These are phyloP conservation scores for Carnegiea gigantea DNA, from an alignment of 179 eudicot genomes.

Conservation along the genomic window DNA sequence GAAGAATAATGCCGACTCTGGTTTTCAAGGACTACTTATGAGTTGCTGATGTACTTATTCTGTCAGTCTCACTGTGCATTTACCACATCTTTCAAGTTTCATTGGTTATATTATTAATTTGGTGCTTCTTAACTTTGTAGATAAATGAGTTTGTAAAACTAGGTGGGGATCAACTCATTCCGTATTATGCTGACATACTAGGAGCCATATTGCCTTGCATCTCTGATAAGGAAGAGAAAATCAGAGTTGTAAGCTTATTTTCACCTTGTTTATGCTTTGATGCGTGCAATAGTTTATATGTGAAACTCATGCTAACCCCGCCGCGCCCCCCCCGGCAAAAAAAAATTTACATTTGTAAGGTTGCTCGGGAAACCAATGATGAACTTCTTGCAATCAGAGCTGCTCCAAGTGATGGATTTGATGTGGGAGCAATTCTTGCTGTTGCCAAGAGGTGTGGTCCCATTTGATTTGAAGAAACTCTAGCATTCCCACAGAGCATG, in stretches of 20 bases:
- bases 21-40: slow-evolving; percentile 10
- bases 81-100: neutral
- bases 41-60: slow-evolving; percentile 10
- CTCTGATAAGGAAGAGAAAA: slow-evolving; percentile 96
- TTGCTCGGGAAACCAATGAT: slow-evolving; percentile 96
- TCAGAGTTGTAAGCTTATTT: slow-evolving; percentile 73
- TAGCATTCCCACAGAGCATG: neutral
- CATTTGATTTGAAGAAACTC: slow-evolving; percentile 10
- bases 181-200: slow-evolving; percentile 92
- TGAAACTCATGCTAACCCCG: slow-evolving; percentile 1
- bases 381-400: slow-evolving; percentile 77
- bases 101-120: slow-evolving; percentile 11
- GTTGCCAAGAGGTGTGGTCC: slow-evolving; percentile 78
- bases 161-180: slow-evolving; percentile 95
- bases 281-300: neutral
- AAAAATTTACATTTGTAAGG: slow-evolving; percentile 38
- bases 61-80: neutral
- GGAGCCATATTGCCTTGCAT: slow-evolving; percentile 96
- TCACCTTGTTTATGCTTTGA: neutral
- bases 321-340: no score
- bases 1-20: neutral
- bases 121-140: slow-evolving; percentile 41
- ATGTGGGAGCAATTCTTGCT: slow-evolving; percentile 81
- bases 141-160: slow-evolving; percentile 96
- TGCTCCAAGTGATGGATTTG: slow-evolving; percentile 88